phyloP scores from a whole-genome alignment of 305 asterid species.

The Euphrasia arctica region DNA sequence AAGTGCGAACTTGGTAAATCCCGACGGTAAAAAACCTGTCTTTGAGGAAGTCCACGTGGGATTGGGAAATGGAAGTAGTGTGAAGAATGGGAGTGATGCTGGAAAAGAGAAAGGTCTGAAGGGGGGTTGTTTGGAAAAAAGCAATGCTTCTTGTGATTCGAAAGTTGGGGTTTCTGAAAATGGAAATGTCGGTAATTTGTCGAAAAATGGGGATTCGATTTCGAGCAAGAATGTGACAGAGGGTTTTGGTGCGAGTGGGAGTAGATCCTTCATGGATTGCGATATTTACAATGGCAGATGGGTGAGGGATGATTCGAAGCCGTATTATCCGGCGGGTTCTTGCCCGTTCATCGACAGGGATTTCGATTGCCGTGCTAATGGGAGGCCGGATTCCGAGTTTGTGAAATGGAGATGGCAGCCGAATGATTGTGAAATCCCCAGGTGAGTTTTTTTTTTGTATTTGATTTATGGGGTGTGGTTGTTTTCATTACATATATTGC shows the following conservation, averaged over 20 bases:
- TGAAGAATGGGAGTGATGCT: slow-evolving; percentile 20
- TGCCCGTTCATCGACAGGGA: slow-evolving; percentile 84
- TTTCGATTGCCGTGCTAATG: slow-evolving; percentile 78
- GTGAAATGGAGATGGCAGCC: slow-evolving; percentile 94
- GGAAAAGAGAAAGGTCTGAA: slow-evolving; percentile 16
- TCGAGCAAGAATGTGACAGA: slow-evolving; percentile 15
- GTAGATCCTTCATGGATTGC: slow-evolving; percentile 52
- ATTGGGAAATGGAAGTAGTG: slow-evolving; percentile 23
- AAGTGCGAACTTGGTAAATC: slow-evolving; percentile 25
- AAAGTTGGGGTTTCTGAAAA: slow-evolving; percentile 18
- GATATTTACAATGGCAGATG: slow-evolving; percentile 83
- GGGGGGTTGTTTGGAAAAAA: slow-evolving; percentile 7
- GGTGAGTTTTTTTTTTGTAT: slow-evolving; percentile 35
- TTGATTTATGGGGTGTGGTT: not conserved
- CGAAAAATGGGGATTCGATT: slow-evolving; percentile 21
- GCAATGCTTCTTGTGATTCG: slow-evolving; percentile 8
- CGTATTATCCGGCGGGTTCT: slow-evolving; percentile 78
- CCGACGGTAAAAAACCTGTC: slow-evolving; percentile 28
- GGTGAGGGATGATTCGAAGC: slow-evolving; percentile 74
- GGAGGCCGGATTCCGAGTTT: slow-evolving; percentile 66
- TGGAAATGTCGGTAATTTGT: slow-evolving; percentile 24
- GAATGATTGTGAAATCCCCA: slow-evolving; percentile 73
- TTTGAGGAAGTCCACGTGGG: slow-evolving; percentile 34
- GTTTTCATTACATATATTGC: too few species aligned
- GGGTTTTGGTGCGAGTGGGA: slow-evolving; percentile 21